Evolutionary conservation across 2,329 filamentous ascomycete genomes (phyloP), one percentile per base, ranked within the genome.

Genomic region (Lasiodiplodia sp.): DNA sequence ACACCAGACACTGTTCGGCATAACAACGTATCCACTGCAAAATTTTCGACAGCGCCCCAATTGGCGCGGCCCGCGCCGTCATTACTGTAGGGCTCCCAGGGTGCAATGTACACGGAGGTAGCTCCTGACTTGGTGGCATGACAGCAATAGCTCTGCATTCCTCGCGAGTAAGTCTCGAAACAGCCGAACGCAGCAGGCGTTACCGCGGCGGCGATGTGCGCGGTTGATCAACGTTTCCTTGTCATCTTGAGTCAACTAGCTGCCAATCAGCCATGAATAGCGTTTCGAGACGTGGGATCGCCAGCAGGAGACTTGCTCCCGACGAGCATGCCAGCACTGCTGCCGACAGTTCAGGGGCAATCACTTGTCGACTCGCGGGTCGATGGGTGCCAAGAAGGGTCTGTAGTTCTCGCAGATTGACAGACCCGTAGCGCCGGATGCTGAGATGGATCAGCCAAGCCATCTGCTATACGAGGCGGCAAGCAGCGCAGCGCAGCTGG

Each of bases 21-120:
- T 64, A 37, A 64, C 47, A 38, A 64, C 60, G 60, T 64, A 64
- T 64, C 44, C 60, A 64, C 60, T 38, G 58, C 60, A 53, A 52
- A 64, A 53, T 64, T 64, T 52, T 34, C 31, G 60, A 38, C 55
- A 18, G 10, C 11, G 16, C 40, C 44, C n/a, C 60, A 64, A 64
- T 64, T 64, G 60, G 60, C 23, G 31, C 60, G 60, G 44, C 21
- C 52, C 47, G 47, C 51, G 12, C 60, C 60, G 60, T 37, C 16
- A 31, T 51, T 12, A 6, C 40, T n/a, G 40, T 38, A 28, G 37
- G 31, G 47, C 60, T 38, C 11, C n/a, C 51, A 38, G 25, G 12
- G 31, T n/a, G 25, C 51, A 64, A 37, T 47, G 38, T 64, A 52
- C 23, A 49, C 60, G 60, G 51, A 52, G 12, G 47, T 38, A 16